Evolutionary conservation across 345 rosid species (phyloP).

Genomic region (Eucalyptus tenuipes): DNA sequence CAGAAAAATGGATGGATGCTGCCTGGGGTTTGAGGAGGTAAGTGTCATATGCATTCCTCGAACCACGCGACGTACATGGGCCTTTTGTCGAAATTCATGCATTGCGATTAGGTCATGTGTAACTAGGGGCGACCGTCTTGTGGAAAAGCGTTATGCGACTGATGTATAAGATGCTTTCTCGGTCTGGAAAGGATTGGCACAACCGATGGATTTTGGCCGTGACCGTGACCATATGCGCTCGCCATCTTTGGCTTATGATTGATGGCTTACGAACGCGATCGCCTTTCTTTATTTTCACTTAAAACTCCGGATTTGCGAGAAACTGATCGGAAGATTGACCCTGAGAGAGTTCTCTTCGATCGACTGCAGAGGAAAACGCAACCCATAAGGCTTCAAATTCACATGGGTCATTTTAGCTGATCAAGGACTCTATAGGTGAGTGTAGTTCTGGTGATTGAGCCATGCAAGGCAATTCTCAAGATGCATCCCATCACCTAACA

Average conservation of each 20-base stretch:
- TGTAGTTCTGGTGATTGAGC: neutral
- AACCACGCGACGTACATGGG: neutral
- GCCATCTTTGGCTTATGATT: neutral
- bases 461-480: neutral
- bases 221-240: neutral
- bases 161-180: neutral
- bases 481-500: neutral
- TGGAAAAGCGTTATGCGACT: neutral
- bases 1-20: neutral
- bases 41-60: neutral
- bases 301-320: fast-evolving
- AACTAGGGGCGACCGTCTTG: neutral
- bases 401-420: neutral
- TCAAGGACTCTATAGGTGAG: neutral
- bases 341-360: neutral
- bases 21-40: neutral
- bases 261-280: neutral
- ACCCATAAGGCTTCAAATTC: neutral
- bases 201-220: neutral
- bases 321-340: neutral
- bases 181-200: neutral
- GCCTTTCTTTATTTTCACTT: neutral
- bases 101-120: neutral
- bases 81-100: neutral
- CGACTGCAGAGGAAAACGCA: neutral